These are phyloP conservation scores for Dactylellina haptotyla DNA, from an alignment of 2,329 filamentous ascomycete species.

Conservation along the genomic window DNA sequence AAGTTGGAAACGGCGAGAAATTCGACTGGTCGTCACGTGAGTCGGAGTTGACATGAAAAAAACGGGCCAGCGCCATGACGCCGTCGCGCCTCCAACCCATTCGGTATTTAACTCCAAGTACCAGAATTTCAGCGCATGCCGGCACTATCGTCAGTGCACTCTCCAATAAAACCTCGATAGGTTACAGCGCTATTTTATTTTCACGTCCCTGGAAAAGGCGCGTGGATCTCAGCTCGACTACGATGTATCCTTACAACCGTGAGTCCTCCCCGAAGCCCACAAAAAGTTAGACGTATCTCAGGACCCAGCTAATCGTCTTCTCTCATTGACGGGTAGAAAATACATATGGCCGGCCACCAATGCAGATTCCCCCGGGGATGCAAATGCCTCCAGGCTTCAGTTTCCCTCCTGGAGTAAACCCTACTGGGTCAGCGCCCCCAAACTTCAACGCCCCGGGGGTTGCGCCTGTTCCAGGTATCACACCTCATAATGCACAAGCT, in stretches of 20 bases:
- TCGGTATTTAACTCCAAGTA: too few species aligned
- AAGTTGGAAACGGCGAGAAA: too few species aligned
- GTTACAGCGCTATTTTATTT: too few species aligned
- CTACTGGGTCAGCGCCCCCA: slow-evolving; percentile 52
- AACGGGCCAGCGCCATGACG: too few species aligned
- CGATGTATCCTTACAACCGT: slow-evolving; percentile 58
- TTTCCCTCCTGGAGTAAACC: slow-evolving; percentile 54
- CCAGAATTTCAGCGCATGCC: too few species aligned
- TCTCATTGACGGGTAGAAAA: slow-evolving; percentile 19
- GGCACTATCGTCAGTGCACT: too few species aligned
- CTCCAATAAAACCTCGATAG: too few species aligned
- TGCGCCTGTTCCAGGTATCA: slow-evolving; percentile 79
- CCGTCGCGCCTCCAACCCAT: too few species aligned
- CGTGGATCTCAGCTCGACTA: neutral
- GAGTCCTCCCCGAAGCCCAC: slow-evolving; percentile 26
- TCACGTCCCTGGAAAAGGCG: neutral
- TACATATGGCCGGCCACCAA: slow-evolving; percentile 56
- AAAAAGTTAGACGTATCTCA: neutral
- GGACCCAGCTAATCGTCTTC: neutral
- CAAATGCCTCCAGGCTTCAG: slow-evolving; percentile 52
- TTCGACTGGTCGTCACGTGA: too few species aligned
- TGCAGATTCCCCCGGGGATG: slow-evolving; percentile 57
- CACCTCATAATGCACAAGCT: slow-evolving; percentile 77
- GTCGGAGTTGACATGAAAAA: too few species aligned
- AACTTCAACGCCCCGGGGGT: slow-evolving; percentile 76